These are phyloP conservation scores for Syzygium grande DNA, from an alignment of 345 rosid genomes.

Conservation along the genomic window DNA sequence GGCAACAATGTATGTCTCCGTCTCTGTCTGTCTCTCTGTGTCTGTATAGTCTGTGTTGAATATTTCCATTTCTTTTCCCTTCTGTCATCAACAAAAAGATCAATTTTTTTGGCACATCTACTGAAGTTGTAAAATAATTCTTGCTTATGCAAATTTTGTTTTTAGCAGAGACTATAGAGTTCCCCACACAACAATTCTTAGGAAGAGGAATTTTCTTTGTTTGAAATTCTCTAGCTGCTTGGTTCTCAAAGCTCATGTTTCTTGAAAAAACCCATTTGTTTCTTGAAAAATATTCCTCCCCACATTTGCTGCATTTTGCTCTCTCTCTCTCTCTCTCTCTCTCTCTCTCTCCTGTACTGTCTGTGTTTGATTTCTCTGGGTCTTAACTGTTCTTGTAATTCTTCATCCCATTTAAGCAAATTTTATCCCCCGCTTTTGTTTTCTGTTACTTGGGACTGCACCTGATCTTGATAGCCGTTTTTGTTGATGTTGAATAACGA, in stretches of 20 bases:
- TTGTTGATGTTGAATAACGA: neutral
- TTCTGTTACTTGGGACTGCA: neutral
- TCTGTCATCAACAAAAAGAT: neutral
- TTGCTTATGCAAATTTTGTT: neutral
- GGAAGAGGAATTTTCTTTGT: neutral
- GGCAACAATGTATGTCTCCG: neutral
- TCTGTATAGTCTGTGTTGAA: neutral
- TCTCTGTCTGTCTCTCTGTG: slow-evolving; percentile 16
- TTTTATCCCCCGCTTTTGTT: neutral
- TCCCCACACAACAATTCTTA: neutral
- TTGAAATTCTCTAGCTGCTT: neutral
- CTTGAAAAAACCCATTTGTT: neutral
- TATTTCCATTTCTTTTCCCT: neutral
- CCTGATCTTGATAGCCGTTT: neutral
- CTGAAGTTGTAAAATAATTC: neutral
- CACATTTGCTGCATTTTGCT: neutral
- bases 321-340: neutral
- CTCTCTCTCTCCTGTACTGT: no score
- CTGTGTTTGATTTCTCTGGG: neutral
- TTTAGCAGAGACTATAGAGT: neutral
- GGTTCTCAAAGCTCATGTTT: neutral
- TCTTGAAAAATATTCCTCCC: neutral
- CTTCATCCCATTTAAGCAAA: neutral
- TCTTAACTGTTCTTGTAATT: neutral
- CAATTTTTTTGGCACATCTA: neutral